phyloP scores from a whole-genome alignment of 495 filamentous ascomycete species.

The Aspergillus coremiiformis region DNA sequence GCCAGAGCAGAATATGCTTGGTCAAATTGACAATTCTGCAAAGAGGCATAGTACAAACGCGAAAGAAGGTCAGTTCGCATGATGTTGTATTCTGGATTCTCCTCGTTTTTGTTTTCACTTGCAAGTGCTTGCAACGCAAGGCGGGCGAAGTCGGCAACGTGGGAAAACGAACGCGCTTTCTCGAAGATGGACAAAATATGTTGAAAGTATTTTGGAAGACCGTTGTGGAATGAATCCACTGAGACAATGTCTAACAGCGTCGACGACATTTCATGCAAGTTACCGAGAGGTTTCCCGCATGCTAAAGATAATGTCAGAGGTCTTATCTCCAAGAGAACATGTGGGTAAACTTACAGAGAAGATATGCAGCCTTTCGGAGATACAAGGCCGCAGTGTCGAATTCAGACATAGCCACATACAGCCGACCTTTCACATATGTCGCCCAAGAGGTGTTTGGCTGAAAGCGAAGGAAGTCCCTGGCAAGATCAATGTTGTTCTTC shows the following conservation, averaged over 20 bases:
- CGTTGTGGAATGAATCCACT: slow-evolving; percentile 63
- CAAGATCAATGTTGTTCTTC: slow-evolving; percentile 61
- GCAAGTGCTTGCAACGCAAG: slow-evolving; percentile 63
- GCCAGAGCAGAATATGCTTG: slow-evolving; percentile 74
- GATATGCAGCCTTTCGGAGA: slow-evolving; percentile 77
- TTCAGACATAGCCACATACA: slow-evolving; percentile 66
- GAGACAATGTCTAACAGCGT: slow-evolving; percentile 66
- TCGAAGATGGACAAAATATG: slow-evolving; percentile 83
- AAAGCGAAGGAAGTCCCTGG: slow-evolving; percentile 67
- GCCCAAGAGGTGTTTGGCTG: slow-evolving; percentile 61
- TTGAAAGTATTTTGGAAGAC: slow-evolving; percentile 74
- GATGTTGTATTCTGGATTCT: slow-evolving; percentile 29
- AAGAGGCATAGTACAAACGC: slow-evolving; percentile 72
- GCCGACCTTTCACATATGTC: slow-evolving; percentile 77
- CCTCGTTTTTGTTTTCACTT: slow-evolving; percentile 34
- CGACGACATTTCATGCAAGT: slow-evolving; percentile 44
- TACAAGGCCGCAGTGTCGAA: slow-evolving; percentile 62
- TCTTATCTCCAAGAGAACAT: not conserved
- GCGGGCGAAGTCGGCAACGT: slow-evolving; percentile 76
- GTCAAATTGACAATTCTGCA: slow-evolving; percentile 69
- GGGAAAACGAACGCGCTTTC: slow-evolving; percentile 61
- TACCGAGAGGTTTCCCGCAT: slow-evolving; percentile 38
- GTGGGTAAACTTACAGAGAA: slow-evolving; percentile 56
- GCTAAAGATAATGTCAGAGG: slow-evolving; percentile 21
- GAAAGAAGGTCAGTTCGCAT: slow-evolving; percentile 61